phyloP scores from a whole-genome alignment of 2,329 filamentous ascomycete genomes.

The Ilyonectria mors-panacis region DNA sequence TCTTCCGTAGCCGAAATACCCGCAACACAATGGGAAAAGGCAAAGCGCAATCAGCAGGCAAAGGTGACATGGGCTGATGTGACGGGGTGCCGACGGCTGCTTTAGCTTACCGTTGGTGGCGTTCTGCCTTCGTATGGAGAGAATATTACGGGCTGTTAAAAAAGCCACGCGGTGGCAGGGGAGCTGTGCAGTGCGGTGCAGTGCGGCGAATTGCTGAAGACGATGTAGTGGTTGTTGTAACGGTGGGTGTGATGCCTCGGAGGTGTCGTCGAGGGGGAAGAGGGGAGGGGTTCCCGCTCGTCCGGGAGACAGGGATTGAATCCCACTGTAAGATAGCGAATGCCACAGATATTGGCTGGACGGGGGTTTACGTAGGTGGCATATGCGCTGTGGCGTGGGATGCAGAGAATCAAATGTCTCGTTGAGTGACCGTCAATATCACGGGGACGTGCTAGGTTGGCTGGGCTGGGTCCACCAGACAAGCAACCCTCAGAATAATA shows the following conservation, averaged over 20 bases:
- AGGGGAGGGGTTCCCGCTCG: background rate
- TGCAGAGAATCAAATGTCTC: background rate
- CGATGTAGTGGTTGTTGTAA: background rate
- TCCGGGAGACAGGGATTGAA: background rate
- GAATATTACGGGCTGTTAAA: background rate
- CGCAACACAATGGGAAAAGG: background rate
- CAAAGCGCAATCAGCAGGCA: background rate
- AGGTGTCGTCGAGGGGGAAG: background rate
- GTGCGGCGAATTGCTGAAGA: no score
- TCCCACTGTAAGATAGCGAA: background rate
- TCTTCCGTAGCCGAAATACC: background rate
- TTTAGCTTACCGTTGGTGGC: background rate
- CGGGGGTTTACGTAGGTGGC: background rate
- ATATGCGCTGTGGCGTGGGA: background rate
- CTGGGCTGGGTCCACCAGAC: background rate
- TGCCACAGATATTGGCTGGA: background rate
- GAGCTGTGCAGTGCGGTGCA: background rate
- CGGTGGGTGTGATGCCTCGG: slow-evolving; percentile 1
- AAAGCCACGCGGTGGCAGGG: background rate
- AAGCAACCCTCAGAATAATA: background rate
- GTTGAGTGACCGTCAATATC: background rate
- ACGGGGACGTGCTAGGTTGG: background rate
- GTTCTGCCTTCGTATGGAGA: background rate
- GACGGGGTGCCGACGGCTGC: background rate
- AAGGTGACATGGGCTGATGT: slow-evolving; percentile 3